These are phyloP conservation scores for Evansstolkia leycettana DNA, from an alignment of 495 filamentous ascomycete species.

Conservation along the genomic window DNA sequence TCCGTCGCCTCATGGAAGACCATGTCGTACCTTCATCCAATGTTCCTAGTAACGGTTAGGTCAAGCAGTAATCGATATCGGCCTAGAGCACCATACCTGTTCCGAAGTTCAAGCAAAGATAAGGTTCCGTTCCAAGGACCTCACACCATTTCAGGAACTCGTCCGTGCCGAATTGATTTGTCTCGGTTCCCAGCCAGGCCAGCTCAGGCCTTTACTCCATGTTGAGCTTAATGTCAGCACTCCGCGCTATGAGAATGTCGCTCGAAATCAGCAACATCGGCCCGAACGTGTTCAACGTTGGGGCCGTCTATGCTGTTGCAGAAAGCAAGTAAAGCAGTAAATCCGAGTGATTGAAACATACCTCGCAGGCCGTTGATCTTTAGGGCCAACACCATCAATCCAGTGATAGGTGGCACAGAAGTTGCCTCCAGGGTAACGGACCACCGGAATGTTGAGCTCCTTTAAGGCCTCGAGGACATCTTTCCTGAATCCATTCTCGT, in stretches of 20 bases:
- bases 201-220: constrained; percentile 46
- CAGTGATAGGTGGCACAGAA: constrained; percentile 76
- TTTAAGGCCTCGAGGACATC: constrained; percentile 60
- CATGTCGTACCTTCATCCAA: constrained; percentile 48
- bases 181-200: constrained; percentile 63
- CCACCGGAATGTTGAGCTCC: constrained; percentile 59
- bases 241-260: too few species aligned
- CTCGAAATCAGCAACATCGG: constrained; percentile 1
- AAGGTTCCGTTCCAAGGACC: constrained; percentile 56
- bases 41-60: constrained; percentile 32
- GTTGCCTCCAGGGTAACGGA: constrained; percentile 72
- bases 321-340: background rate
- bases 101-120: constrained; percentile 64
- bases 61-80: background rate
- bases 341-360: constrained; percentile 18
- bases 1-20: background rate
- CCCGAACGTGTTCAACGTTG: too few species aligned
- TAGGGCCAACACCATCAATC: constrained; percentile 65
- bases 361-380: constrained; percentile 46
- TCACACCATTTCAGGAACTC: constrained; percentile 75
- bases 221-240: too few species aligned
- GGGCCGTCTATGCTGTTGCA: too few species aligned
- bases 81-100: constrained; percentile 29
- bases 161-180: constrained; percentile 69
- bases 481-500: constrained; percentile 61